These are phyloP conservation scores for Nitzschia palea DNA, from an alignment of 108 stramenopile genomes.

Conservation along the genomic window DNA sequence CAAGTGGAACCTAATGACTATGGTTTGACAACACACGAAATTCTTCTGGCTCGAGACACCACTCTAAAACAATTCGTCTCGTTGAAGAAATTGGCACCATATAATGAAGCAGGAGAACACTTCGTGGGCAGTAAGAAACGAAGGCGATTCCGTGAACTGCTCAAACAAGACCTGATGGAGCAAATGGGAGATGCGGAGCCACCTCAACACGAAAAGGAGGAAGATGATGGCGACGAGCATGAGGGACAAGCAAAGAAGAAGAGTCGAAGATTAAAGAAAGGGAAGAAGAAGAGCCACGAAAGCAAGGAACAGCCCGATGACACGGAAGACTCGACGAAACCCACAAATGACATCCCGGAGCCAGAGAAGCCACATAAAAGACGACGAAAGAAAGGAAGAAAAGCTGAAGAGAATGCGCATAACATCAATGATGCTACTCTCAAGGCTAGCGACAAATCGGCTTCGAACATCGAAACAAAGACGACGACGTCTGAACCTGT, in stretches of 20 bases:
- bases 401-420: background rate
- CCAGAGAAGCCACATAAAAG: background rate
- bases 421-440: background rate
- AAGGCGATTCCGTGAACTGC: conserved; percentile 72
- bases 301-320: background rate
- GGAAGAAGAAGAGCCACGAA: conserved; percentile 42
- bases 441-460: background rate
- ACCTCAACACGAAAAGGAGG: conserved; percentile 25
- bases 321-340: background rate
- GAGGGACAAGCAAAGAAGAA: conserved; percentile 54
- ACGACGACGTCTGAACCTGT: no score
- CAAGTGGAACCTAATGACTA: conserved; percentile 88
- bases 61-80: conserved; percentile 95
- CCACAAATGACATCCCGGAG: background rate
- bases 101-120: conserved; percentile 83
- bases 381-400: background rate
- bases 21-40: conserved; percentile 93
- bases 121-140: conserved; percentile 71
- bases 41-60: conserved; percentile 89
- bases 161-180: conserved; percentile 64
- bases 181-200: conserved; percentile 20
- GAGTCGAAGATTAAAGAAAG: conserved; percentile 50
- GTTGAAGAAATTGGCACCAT: conserved; percentile 96
- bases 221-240: conserved; percentile 17
- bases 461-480: conserved; percentile 11